Conservation (phyloP, 1,284 basidiomycete species). For the Trametes versicolor region DNA sequence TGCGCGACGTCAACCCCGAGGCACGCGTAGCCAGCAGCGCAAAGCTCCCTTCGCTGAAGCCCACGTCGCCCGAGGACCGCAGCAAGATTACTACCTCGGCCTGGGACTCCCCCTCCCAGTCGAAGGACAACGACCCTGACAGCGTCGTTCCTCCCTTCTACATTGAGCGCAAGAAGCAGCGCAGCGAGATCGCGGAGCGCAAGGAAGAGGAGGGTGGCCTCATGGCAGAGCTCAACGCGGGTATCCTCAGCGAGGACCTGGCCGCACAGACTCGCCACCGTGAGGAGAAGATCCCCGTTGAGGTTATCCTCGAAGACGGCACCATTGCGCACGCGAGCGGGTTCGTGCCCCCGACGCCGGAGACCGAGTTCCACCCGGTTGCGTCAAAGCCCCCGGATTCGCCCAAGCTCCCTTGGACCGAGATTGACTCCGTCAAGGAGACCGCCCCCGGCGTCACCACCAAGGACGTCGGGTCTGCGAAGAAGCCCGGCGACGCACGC, state of each 20-base stretch:
- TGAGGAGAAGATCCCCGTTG: slow-evolving; percentile 48
- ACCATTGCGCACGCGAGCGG: slow-evolving; percentile 45
- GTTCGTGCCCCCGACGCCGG: slow-evolving; percentile 46
- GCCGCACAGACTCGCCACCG: slow-evolving; percentile 44
- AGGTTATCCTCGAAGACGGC: slow-evolving; percentile 43
- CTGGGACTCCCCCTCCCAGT: slow-evolving; percentile 40
- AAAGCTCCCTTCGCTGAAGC: slow-evolving; percentile 31
- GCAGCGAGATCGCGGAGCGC: slow-evolving; percentile 43
- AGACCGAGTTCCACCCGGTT: slow-evolving; percentile 44
- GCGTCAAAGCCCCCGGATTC: slow-evolving; percentile 38
- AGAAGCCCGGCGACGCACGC: slow-evolving; percentile 29
- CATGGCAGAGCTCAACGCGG: slow-evolving; percentile 47
- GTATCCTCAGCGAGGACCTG: slow-evolving; percentile 46
- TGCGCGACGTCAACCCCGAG: slow-evolving; percentile 23
- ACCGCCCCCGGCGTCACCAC: neutral
- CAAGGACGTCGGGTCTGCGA: neutral
- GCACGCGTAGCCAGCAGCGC: slow-evolving; percentile 13
- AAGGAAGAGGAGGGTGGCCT: slow-evolving; percentile 47
- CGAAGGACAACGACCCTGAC: slow-evolving; percentile 38
- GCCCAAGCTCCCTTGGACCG: slow-evolving; percentile 36
- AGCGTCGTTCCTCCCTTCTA: slow-evolving; percentile 46
- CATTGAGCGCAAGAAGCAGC: slow-evolving; percentile 47
- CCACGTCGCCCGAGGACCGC: slow-evolving; percentile 17
- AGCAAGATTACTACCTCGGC: slow-evolving; percentile 34
- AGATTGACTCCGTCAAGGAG: slow-evolving; percentile 24